phyloP scores from a whole-genome alignment of 129 eudicot species.

The Scalesia atractyloides region DNA sequence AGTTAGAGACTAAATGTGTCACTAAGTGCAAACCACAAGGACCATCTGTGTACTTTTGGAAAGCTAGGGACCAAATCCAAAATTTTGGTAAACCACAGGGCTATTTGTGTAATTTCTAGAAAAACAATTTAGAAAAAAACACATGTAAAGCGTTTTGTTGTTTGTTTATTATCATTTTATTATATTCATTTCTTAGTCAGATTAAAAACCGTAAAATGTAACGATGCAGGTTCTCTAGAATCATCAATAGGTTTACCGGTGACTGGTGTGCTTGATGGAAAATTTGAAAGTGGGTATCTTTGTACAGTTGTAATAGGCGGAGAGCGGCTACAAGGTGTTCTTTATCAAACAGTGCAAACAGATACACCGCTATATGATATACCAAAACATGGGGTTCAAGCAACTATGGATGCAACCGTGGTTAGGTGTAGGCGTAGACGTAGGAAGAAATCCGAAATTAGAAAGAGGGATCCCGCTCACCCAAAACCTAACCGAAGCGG shows the following conservation, averaged over 20 bases:
- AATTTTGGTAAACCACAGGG: too few species aligned
- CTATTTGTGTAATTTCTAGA: too few species aligned
- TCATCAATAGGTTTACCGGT: conserved; percentile 53
- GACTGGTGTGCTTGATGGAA: conserved; percentile 76
- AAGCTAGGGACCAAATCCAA: too few species aligned
- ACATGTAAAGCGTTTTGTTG: not conserved
- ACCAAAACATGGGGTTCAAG: conserved; percentile 3
- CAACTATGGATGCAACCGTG: conserved; percentile 26
- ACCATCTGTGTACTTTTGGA: too few species aligned
- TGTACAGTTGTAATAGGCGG: conserved; percentile 73
- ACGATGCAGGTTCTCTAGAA: conserved; percentile 35
- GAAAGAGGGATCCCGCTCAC: conserved; percentile 83
- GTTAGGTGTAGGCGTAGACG: conserved; percentile 62
- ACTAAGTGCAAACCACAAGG: too few species aligned
- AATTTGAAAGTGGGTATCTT: conserved; percentile 89
- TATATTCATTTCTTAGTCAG: not conserved
- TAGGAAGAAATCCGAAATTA: conserved; percentile 86
- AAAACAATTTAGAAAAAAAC: not conserved
- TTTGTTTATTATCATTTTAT: not conserved
- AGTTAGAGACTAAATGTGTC: too few species aligned
- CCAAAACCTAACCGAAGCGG: conserved; percentile 98
- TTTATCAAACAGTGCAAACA: conserved; percentile 57
- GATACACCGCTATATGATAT: conserved; percentile 31
- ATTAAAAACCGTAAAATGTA: not conserved
- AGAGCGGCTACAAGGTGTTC: conserved; percentile 78